Evolutionary conservation across 768 basidiomycete genomes (phyloP), one percentile per base, ranked within the genome.

Genomic region (Psilocybe tampanensis): DNA sequence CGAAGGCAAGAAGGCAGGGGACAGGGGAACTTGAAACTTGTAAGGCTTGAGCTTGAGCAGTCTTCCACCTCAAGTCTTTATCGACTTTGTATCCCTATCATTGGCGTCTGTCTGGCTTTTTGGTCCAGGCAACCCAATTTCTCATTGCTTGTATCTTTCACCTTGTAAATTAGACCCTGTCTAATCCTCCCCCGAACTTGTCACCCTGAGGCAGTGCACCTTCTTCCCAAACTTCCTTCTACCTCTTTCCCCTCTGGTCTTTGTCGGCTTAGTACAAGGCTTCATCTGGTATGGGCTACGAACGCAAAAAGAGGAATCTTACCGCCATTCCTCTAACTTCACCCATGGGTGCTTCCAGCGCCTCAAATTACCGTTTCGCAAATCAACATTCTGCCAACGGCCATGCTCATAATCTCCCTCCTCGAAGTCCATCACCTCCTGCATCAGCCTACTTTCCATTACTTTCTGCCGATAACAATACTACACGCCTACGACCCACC

Each of bases 401-500:
- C n/a, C n/a, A n/a, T n/a, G n/a, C n/a, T 33, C 66, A 65, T 49
- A 64, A 63, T 33, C 53, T 60, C 1, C 26, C 41, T 1, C 66
- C 66, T 12, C 72, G 79, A 13, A 74, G 72, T 44, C 77, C 78
- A 1, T 90, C 89, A 6, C 92, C 90, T 2, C 92, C 92, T 0
- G 92, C 92, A 0, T 92, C 91, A 2, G 80, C 89, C 0, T 93
- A 93, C 70, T 94, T 93, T 64, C 80, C 88, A 0, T 69, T 82
- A 1, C 79, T 85, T 29, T 77, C 82, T 18, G 76, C 73, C 52
- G 77, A 83, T 70, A 67, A 76, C 43, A 71, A 73, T 45, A 72
- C 29, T 5, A 29, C 75, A 13, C 79, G 83, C 59, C 76, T 86
- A 9, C 78, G 83, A 32, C 84, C 87, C 0, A 77, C 83, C 0